Evolutionary conservation across 495 filamentous ascomycete species (phyloP), one percentile per base, ranked within the genome.

Genomic region (Hypoxylon fragiforme): DNA sequence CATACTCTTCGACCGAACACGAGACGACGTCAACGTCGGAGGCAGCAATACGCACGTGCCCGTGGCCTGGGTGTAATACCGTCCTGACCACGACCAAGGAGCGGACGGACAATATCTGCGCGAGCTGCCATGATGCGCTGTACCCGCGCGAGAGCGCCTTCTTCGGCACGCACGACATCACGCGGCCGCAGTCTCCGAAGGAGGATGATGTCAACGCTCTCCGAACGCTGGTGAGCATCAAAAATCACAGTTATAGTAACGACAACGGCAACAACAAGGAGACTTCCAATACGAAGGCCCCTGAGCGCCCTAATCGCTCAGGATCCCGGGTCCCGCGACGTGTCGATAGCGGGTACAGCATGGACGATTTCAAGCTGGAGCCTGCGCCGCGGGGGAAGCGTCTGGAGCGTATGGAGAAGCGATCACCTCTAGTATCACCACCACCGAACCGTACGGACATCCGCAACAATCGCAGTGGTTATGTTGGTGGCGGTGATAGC

Each of bases 21-120:
- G 24, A 4, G 4, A 28, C 24, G 24, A 28, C 24, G 4, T 28
- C 24, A 9, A 9, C 24, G 24, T n/a, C n/a, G n/a, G n/a, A n/a
- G n/a, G 8, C 67, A 73, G 50, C 71, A 76, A 13, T n/a, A n/a
- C n/a, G n/a, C n/a, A 80, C 73, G 60, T 86, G 64, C 15, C 57
- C 54, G 30, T 50, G 54, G 56, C 60, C 57, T 2, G 40, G 50
- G 2, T 67, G 64, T 45, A 9, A n/a, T 32, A 50, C 53, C 0
- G 19, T 48, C 1, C 48, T 54, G 0, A 21, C 7, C 0, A 44
- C 37, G 1, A 22, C 13, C 2, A n/a, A 35, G 2, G 64, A 67
- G 31, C 44, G 14, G 12, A 1, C 21, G 21, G 53, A 63, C 3
- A 67, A 67, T 41, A 38, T 67, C 2, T 67, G 64, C 45, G 30